phyloP scores from a whole-genome alignment of 2,329 filamentous ascomycete genomes.

The Cytospora leucostoma region DNA sequence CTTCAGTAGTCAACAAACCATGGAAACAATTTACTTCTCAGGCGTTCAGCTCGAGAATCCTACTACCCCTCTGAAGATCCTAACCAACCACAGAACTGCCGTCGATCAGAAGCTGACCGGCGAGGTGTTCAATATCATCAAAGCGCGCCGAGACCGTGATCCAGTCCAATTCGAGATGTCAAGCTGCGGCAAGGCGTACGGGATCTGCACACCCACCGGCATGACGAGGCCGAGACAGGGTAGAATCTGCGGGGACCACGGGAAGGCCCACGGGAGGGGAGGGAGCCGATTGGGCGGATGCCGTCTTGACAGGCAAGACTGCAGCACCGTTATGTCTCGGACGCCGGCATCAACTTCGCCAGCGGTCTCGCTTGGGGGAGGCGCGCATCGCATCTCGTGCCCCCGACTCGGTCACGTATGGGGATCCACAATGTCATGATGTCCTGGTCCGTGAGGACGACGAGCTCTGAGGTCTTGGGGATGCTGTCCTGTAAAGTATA shows the following conservation, averaged over 20 bases:
- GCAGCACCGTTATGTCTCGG: slow-evolving; percentile 24
- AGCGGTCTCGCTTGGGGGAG: slow-evolving; percentile 23
- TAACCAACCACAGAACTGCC: neutral
- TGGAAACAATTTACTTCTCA: no score
- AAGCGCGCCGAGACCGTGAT: slow-evolving; percentile 19
- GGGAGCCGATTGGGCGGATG: slow-evolving; percentile 20
- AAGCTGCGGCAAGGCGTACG: neutral
- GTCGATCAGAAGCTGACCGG: slow-evolving; percentile 4
- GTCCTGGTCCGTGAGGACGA: neutral
- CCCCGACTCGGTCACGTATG: neutral
- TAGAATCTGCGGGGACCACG: neutral
- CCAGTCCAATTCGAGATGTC: slow-evolving; percentile 14
- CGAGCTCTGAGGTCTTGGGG: neutral
- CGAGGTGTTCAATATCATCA: slow-evolving; percentile 18
- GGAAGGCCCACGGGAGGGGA: neutral
- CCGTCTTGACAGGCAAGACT: slow-evolving; percentile 20
- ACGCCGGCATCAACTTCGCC: slow-evolving; percentile 17
- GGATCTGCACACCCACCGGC: slow-evolving; percentile 5
- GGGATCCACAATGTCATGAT: neutral
- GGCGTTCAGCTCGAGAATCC: neutral
- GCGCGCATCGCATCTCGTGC: neutral
- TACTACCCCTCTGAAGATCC: neutral
- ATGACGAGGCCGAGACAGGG: slow-evolving; percentile 2
- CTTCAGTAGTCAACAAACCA: no score
- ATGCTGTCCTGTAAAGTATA: neutral